Percentiles rank a stretch among this genome's conserved stretches.
Evolutionary conservation across 2,329 filamentous ascomycete species (phyloP).

Genomic region (Helicocarpus griseus): DNA sequence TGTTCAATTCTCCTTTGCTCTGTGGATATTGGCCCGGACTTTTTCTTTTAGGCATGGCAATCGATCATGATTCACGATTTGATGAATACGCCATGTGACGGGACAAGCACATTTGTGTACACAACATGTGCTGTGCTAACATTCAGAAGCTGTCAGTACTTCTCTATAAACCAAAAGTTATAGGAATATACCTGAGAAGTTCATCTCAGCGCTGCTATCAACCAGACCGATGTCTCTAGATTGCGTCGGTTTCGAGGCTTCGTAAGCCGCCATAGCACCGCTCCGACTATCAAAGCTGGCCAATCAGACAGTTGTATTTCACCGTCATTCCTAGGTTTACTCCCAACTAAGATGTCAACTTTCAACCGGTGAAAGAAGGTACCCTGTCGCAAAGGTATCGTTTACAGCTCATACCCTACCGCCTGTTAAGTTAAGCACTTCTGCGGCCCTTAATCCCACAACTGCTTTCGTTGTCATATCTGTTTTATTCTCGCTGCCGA

Average conservation of each 20-base stretch:
- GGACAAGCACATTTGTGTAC: background rate
- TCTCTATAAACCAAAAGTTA: background rate
- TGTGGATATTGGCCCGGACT: background rate
- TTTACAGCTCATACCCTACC: slow-evolving; percentile 1
- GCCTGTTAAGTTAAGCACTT: background rate
- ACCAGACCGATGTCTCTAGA: background rate
- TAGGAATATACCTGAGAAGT: background rate
- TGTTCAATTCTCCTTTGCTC: background rate
- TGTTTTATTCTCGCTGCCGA: background rate
- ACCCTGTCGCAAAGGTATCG: background rate
- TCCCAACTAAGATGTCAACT: background rate
- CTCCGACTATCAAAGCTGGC: background rate
- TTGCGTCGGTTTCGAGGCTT: background rate
- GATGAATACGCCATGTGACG: slow-evolving; percentile 3
- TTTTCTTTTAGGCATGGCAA: slow-evolving; percentile 1
- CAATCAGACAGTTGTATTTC: background rate
- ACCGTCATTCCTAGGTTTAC: background rate
- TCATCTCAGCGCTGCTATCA: background rate
- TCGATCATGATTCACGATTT: slow-evolving; percentile 2
- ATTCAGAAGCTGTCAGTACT: background rate
- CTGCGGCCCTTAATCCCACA: background rate
- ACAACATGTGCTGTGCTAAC: slow-evolving; percentile 1
- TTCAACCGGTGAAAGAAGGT: background rate
- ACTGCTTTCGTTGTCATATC: background rate
- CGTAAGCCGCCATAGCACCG: background rate